These are phyloP conservation scores for Aspergillus sp. DNA, from an alignment of 2,329 filamentous ascomycete genomes.

Conservation along the genomic window DNA sequence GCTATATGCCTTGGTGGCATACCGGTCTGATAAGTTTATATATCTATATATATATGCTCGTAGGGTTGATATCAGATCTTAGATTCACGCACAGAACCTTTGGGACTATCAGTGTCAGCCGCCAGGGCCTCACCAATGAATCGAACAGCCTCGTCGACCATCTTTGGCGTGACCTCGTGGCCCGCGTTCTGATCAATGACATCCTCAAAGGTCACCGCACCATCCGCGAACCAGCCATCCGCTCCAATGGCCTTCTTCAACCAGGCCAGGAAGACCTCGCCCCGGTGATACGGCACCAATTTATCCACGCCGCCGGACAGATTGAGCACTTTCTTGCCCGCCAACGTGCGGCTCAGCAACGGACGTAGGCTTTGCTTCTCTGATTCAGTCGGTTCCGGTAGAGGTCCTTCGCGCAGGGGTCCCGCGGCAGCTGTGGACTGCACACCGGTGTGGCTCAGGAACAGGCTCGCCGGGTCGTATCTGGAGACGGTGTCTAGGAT, in stretches of 20 bases:
- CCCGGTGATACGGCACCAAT: constrained; percentile 51
- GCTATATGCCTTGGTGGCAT: too few relatives aligned
- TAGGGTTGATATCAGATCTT: constrained; percentile 21
- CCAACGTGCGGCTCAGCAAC: constrained; percentile 33
- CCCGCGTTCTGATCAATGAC: constrained; percentile 49
- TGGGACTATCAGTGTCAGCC: constrained; percentile 12
- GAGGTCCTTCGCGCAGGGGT: constrained; percentile 20
- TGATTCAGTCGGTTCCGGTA: constrained; percentile 32
- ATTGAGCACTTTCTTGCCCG: constrained; percentile 47
- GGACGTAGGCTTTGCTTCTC: constrained; percentile 40
- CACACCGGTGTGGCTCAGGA: constrained; percentile 49
- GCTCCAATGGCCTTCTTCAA: constrained; percentile 42
- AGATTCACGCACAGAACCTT: constrained; percentile 25
- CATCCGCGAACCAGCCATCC: constrained; percentile 43
- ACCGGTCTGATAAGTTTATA: neutral
- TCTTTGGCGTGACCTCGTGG: constrained; percentile 50
- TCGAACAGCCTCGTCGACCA: constrained; percentile 48
- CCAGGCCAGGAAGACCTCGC: constrained; percentile 49
- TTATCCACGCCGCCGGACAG: constrained; percentile 50
- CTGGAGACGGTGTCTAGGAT: constrained; percentile 56
- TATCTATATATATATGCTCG: neutral
- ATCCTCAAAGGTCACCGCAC: constrained; percentile 48
- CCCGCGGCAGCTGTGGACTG: constrained; percentile 8
- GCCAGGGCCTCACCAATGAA: constrained; percentile 44
- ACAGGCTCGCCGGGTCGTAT: constrained; percentile 66